Percentiles rank a stretch among this genome's conserved stretches.
Evolutionary conservation across 768 basidiomycete genomes (phyloP).

Genomic region (Russula olivacea): DNA sequence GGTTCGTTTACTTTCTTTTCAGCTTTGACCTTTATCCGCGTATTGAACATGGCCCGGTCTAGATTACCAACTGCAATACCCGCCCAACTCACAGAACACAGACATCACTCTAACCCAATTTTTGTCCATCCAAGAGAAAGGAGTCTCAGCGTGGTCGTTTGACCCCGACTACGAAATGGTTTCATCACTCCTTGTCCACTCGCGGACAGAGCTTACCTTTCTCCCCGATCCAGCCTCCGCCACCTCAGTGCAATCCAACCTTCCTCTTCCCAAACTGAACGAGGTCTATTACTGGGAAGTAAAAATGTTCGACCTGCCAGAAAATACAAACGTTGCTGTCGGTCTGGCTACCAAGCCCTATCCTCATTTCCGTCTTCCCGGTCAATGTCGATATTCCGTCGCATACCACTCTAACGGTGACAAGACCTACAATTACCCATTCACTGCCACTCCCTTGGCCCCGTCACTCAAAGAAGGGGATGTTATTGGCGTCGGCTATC

Average conservation of each 20-base stretch:
- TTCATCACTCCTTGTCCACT: slow-evolving; percentile 87
- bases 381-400: slow-evolving; percentile 78
- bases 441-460: slow-evolving; percentile 79
- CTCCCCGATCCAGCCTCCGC: slow-evolving; percentile 93
- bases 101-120: slow-evolving; percentile 99
- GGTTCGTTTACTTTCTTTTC: slow-evolving; percentile 44
- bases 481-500: slow-evolving; percentile 91
- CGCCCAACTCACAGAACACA: slow-evolving; percentile 92
- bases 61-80: slow-evolving; percentile 85
- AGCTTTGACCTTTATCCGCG: slow-evolving; percentile 2
- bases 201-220: slow-evolving; percentile 96
- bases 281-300: slow-evolving; percentile 99
- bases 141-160: slow-evolving; percentile 98
- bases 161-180: slow-evolving; percentile 97
- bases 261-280: slow-evolving; percentile 94
- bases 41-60: slow-evolving; percentile 11
- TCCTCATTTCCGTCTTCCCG: slow-evolving; percentile 89
- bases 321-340: slow-evolving; percentile 80
- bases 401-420: slow-evolving; percentile 96
- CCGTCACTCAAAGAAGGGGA: slow-evolving; percentile 87
- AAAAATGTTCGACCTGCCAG: slow-evolving; percentile 97
- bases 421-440: slow-evolving; percentile 96
- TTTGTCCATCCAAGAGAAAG: slow-evolving; percentile 98
- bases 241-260: slow-evolving; percentile 92
- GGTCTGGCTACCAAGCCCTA: slow-evolving; percentile 97